Base-by-base conservation (phyloP, 441 rosid genomes). In the Caryocar brasiliense region DNA sequence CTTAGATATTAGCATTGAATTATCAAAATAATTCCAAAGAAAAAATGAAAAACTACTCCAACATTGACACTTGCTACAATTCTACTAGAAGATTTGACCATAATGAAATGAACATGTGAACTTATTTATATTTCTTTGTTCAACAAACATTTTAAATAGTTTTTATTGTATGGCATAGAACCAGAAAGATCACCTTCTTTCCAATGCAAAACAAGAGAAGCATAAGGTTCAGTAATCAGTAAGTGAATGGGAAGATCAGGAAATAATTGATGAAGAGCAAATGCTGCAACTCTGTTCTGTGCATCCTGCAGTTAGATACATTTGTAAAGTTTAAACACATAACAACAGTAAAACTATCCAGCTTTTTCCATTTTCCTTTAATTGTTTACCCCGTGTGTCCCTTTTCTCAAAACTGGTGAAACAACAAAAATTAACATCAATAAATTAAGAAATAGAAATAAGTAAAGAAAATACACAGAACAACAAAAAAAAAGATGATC, bases 241-340 rank as follows among this genome's bases (percentile, higher is more conserved):
- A 82, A 68, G 66, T 91, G 85, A 67, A 81, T 53, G 14, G 98
- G 93, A 54, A 78, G 67, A 69, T 85, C 86, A 12, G 93, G 75
- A 72, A 91, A 86, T 25, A 91, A 54, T 57, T 79, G 76, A 66
- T 76, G 71, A 45, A 91, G 88, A 54, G 98, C 81, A 66, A 76
- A 81, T 55, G 96, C 81, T 8, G 98, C 96, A 49, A 78, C 81
- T 72, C 73, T 77, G 42, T 86, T 91, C 68, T 91, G 98, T 58
- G 87, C 93, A 72, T 85, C 98, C 96, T 91, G 83, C 47, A 56
- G 56, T 55, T 34, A 58, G 50, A 44, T 22, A 32, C 23, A 35
- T 19, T 22, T 21, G 17, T 25, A 6, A 32, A 47, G 19, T 21
- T 51, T 20, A 51, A 21, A 18, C 8, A 4, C 5, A 40, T n/a